These are phyloP conservation scores for Magnaporthiopsis incrustans DNA, from an alignment of 2,329 filamentous ascomycete species.

Conservation along the genomic window DNA sequence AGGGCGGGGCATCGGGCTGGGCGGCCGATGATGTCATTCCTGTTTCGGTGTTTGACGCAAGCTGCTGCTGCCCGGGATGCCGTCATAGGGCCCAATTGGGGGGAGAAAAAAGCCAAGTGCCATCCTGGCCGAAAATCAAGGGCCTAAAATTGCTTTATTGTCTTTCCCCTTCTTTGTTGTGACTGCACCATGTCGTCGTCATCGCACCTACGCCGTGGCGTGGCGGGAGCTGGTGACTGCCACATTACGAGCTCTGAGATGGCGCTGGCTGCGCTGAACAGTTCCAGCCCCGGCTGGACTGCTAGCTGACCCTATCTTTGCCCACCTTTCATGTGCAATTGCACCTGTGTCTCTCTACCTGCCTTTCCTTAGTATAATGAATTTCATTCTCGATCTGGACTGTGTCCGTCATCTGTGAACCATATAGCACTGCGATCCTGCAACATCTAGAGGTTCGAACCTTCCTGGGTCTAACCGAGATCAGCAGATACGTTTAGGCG, in stretches of 20 bases:
- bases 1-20: too few species aligned
- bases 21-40: too few species aligned
- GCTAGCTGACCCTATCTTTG: not conserved
- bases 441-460: not conserved
- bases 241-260: not conserved
- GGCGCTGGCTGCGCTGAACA: not conserved
- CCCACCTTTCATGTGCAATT: not conserved
- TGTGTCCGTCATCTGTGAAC: not conserved
- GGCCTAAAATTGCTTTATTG: not conserved
- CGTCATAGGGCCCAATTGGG: not conserved
- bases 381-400: not conserved
- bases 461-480: not conserved
- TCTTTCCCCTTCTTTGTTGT: not conserved
- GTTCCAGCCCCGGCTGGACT: too few species aligned
- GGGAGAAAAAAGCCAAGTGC: not conserved
- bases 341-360: not conserved
- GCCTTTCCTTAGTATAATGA: not conserved
- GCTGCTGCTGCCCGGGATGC: not conserved
- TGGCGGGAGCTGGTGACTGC: not conserved
- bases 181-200: not conserved
- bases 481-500: not conserved
- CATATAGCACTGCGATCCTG: not conserved
- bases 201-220: not conserved
- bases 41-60: not conserved
- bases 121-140: not conserved